phyloP scores from a whole-genome alignment of 75 land plant species.

The Chamaecyparis obtusa region DNA sequence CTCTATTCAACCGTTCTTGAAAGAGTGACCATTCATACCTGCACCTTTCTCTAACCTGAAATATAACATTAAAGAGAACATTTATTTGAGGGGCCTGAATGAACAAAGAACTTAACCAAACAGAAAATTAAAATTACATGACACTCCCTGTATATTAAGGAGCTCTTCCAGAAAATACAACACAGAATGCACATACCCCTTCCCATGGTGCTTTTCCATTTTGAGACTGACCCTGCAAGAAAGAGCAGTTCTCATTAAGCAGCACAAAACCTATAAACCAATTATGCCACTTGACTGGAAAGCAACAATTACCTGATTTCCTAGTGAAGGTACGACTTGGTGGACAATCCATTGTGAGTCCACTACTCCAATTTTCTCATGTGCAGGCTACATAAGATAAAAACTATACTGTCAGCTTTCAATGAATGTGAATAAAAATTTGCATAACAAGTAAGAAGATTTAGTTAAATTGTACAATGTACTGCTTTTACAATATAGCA shows the following conservation, averaged over 20 bases:
- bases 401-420: background rate
- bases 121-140: background rate
- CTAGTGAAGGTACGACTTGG: constrained; percentile 78
- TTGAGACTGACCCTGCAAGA: constrained; percentile 49
- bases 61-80: background rate
- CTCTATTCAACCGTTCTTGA: constrained; percentile 39
- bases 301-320: constrained; percentile 63
- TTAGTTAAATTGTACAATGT: background rate
- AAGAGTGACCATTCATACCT: constrained; percentile 67
- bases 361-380: constrained; percentile 95
- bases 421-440: background rate
- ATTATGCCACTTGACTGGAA: background rate
- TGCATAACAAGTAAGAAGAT: background rate
- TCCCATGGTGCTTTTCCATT: constrained; percentile 80
- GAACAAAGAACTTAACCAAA: background rate
- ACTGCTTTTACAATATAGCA: background rate
- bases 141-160: background rate
- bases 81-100: background rate
- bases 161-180: background rate
- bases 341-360: constrained; percentile 90
- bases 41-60: constrained; percentile 83
- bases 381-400: constrained; percentile 56
- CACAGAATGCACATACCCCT: constrained; percentile 51
- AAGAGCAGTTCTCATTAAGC: background rate
- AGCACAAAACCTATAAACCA: background rate